Conservation (phyloP, 352 stramenopile species). For the Phytophthora pinifolia region DNA sequence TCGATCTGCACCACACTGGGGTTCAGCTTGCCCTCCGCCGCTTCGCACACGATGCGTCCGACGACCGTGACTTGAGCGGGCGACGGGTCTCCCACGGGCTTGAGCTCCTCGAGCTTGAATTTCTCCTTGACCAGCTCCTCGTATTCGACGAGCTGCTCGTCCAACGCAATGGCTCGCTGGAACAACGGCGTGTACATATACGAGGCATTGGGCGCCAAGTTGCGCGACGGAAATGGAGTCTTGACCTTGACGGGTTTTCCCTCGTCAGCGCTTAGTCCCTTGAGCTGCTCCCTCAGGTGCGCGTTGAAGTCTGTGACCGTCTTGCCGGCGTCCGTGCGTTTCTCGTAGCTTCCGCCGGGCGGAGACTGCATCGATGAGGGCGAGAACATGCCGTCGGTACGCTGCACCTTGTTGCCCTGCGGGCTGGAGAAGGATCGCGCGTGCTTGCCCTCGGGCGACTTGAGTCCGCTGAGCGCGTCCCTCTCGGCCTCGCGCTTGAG, state of each 20-base stretch:
- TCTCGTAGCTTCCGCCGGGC: slow-evolving; percentile 69
- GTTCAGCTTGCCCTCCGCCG: slow-evolving; percentile 83
- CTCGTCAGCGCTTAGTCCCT: slow-evolving; percentile 16
- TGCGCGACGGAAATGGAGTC: slow-evolving; percentile 57
- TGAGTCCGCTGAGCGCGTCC: slow-evolving; percentile 67
- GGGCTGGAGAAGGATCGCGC: slow-evolving; percentile 63
- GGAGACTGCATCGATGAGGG: slow-evolving; percentile 74
- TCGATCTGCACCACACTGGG: slow-evolving; percentile 81
- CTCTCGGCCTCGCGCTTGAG: slow-evolving; percentile 68
- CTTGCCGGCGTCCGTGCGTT: slow-evolving; percentile 76
- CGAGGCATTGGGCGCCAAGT: slow-evolving; percentile 50
- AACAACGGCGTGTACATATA: slow-evolving; percentile 90
- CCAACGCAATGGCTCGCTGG: slow-evolving; percentile 70
- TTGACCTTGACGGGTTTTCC: slow-evolving; percentile 28
- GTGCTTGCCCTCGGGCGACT: slow-evolving; percentile 74
- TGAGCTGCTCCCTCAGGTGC: slow-evolving; percentile 61
- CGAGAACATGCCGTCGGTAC: slow-evolving; percentile 75
- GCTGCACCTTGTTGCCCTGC: slow-evolving; percentile 57
- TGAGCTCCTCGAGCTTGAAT: slow-evolving; percentile 62
- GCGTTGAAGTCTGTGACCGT: slow-evolving; percentile 79
- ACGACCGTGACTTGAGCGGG: slow-evolving; percentile 76
- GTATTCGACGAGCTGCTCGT: slow-evolving; percentile 78
- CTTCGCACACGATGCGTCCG: slow-evolving; percentile 83
- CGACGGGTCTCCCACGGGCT: slow-evolving; percentile 72
- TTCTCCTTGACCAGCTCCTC: slow-evolving; percentile 70